Evolutionary conservation across 2,329 filamentous ascomycete species (phyloP).

Genomic region (Metarhizium robertsii): DNA sequence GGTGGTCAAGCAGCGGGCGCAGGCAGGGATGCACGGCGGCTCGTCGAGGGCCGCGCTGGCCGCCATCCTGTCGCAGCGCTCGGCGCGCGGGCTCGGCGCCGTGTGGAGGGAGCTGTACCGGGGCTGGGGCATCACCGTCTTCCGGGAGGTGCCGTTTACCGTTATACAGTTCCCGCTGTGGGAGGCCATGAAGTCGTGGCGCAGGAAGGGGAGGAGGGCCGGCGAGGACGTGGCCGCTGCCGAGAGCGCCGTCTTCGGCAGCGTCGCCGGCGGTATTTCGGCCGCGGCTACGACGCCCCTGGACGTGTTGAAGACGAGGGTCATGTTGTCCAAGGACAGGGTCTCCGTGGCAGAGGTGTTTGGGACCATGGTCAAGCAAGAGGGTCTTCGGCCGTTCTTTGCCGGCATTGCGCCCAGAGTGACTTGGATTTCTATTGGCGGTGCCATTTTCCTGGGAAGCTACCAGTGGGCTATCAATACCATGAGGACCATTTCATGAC

Average conservation of each 20-base stretch:
- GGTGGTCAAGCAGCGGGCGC: slow-evolving; percentile 92
- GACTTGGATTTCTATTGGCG: slow-evolving; percentile 90
- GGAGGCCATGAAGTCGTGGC: slow-evolving; percentile 80
- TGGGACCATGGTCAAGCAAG: slow-evolving; percentile 51
- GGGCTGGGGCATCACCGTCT: slow-evolving; percentile 84
- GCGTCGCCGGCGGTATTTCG: slow-evolving; percentile 72
- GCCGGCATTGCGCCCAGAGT: slow-evolving; percentile 72
- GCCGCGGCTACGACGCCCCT: slow-evolving; percentile 85
- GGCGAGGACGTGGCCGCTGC: slow-evolving; percentile 50
- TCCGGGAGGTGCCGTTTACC: slow-evolving; percentile 95
- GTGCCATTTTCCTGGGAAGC: slow-evolving; percentile 87
- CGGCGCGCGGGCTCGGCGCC: slow-evolving; percentile 34
- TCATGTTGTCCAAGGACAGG: slow-evolving; percentile 77
- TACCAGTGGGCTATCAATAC: slow-evolving; percentile 84
- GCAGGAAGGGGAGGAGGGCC: slow-evolving; percentile 10
- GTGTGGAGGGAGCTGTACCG: slow-evolving; percentile 83
- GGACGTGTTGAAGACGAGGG: slow-evolving; percentile 91
- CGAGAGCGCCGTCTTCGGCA: slow-evolving; percentile 81
- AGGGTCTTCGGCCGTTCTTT: slow-evolving; percentile 62
- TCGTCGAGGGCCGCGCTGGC: slow-evolving; percentile 57
- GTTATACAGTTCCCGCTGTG: slow-evolving; percentile 95
- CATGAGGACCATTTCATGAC: slow-evolving; percentile 28
- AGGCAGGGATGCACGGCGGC: slow-evolving; percentile 73
- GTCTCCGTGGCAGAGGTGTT: slow-evolving; percentile 52
- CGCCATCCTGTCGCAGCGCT: slow-evolving; percentile 53